A percentile compares a stretch with the other conserved stretches of the same genome.
These are phyloP conservation scores for Colletotrichum spaethianum DNA, from an alignment of 2,329 filamentous ascomycete species.

Conservation along the genomic window DNA sequence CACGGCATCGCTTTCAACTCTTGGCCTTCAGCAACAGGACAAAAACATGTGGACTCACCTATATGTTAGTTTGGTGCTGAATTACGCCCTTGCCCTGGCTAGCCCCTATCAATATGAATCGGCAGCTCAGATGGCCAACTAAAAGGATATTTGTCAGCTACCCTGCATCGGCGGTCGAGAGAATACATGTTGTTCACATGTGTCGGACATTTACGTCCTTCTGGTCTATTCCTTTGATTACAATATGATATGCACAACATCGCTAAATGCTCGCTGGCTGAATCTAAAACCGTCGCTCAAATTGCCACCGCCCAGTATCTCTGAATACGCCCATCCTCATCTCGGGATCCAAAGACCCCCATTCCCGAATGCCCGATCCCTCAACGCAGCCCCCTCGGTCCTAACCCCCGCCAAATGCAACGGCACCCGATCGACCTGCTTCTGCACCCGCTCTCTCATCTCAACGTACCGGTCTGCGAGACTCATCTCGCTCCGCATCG, in stretches of 20 bases:
- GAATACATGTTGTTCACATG: neutral
- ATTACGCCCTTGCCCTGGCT: no score
- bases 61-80: no score
- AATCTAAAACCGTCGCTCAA: neutral
- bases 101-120: no score
- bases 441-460: constrained; percentile 65
- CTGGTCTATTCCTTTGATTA: neutral
- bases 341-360: constrained; percentile 65
- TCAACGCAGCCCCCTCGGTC: constrained; percentile 60
- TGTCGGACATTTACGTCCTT: neutral
- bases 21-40: neutral
- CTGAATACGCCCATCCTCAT: constrained; percentile 39
- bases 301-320: neutral
- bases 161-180: neutral
- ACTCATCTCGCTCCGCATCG: constrained; percentile 57
- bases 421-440: constrained; percentile 70
- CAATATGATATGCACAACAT: neutral
- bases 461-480: constrained; percentile 63
- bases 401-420: constrained; percentile 72
- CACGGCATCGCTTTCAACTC: neutral
- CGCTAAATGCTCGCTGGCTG: neutral
- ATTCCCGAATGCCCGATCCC: constrained; percentile 64
- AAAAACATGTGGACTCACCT: neutral
- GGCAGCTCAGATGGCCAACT: no score
- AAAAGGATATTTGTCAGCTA: neutral